Base-by-base conservation (phyloP, 2,329 filamentous ascomycete species). In the Neobulgaria alba region DNA sequence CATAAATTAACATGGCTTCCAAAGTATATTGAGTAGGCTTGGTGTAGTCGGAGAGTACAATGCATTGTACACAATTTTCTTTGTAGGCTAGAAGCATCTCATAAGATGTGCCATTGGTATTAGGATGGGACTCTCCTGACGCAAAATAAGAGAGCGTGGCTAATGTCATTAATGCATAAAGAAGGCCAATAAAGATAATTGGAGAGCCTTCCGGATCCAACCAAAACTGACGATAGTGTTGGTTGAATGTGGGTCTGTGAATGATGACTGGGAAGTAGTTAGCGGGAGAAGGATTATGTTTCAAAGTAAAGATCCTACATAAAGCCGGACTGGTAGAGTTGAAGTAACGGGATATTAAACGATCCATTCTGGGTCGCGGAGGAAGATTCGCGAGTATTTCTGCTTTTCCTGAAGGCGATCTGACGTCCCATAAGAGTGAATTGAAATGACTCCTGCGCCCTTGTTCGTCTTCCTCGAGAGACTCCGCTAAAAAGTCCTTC, bases 401-500 rank as follows among this genome's bases (percentile, higher is more conserved):
- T 4, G 64, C 53, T 19, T 66, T 68, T 36, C 60, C 68, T 5
- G 42, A 29, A 3, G 56, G 61, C 7, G 67, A 63, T 3, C 56
- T 53, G 33, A 58, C 57, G 33, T 57, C 59, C 9, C 66, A 63
- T 32, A 65, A 53, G 16, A 77, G 51, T 33, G 36, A 42, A 8
- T 46, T 57, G 15, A 58, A 60, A 3, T 60, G 53, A 10, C 57
- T 56, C 8, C 61, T 60, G 2, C 63, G 61, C 0, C 61, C 61
- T 1, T 46, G 46, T 26, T 47, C 36, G 12, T 60, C 57, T 9
- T 54, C 46, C 23, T 26, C 7, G 4, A 67, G 62, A 1, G 65
- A 56, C 20, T 73, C 67, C 17, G 74, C 69, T 53, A 78, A 77
- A 48, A 73, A 77, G 41, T 61, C 64, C 55, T 76, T 75, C 7